These are phyloP conservation scores for Rhododendron simsii DNA, from an alignment of 148 eudicot genomes.

Conservation along the genomic window DNA sequence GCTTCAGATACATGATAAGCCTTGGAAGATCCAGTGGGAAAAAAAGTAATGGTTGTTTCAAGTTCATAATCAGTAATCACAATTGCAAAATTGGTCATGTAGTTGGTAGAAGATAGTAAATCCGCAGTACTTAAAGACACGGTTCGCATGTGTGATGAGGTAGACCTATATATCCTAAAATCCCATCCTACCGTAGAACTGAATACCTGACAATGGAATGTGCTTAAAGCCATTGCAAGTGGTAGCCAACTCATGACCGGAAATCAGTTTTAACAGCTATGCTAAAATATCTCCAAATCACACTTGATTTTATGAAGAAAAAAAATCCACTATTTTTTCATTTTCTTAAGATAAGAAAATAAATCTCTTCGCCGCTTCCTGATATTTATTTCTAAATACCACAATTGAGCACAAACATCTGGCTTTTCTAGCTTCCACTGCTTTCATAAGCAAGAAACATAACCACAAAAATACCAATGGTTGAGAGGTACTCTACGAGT, in stretches of 20 bases:
- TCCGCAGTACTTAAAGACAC: background rate
- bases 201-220: background rate
- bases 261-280: background rate
- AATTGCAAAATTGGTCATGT: background rate
- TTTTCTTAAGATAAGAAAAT: background rate
- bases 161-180: background rate
- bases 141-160: background rate
- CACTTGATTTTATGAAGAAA: background rate
- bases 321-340: background rate
- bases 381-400: background rate
- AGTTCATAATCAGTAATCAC: background rate
- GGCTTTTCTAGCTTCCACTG: background rate
- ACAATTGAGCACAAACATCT: background rate
- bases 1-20: background rate
- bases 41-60: background rate
- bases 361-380: background rate
- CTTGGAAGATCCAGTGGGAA: background rate
- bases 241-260: background rate
- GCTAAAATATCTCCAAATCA: background rate
- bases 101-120: background rate
- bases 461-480: background rate
- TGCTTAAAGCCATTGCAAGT: background rate
- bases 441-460: background rate
- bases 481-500: background rate
- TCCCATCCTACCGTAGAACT: background rate